Evolutionary conservation across 2,329 filamentous ascomycete genomes (phyloP).

Genomic region (Clonostachys rosea): DNA sequence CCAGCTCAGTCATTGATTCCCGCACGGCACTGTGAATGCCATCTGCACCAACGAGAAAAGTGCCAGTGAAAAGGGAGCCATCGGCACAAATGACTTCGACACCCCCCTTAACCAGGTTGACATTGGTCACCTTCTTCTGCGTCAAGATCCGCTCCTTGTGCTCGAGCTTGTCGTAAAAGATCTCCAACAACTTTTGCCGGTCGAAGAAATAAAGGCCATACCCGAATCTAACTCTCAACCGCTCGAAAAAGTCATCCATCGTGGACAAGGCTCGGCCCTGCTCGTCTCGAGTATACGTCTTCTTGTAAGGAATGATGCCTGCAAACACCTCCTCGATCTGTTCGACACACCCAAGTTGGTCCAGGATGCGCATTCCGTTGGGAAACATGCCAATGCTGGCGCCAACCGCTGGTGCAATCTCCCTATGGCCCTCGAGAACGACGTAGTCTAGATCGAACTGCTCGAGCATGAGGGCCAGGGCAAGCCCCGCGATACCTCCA

Average conservation of each 20-base stretch:
- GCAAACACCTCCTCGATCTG: neutral
- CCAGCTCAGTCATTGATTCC: slow-evolving; percentile 14
- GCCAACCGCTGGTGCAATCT: slow-evolving; percentile 38
- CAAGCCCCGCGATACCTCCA: slow-evolving; percentile 37
- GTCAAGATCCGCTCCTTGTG: slow-evolving; percentile 14
- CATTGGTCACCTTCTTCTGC: neutral
- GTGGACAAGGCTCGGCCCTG: too few relatives aligned
- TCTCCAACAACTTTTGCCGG: slow-evolving; percentile 21
- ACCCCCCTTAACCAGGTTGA: neutral
- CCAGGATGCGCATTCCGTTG: slow-evolving; percentile 36
- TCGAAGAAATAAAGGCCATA: slow-evolving; percentile 19
- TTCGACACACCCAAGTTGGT: slow-evolving; percentile 35
- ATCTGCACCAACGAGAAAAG: slow-evolving; percentile 29
- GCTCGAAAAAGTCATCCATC: too few relatives aligned
- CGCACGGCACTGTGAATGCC: slow-evolving; percentile 30
- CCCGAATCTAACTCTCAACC: too few relatives aligned
- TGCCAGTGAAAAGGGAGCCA: slow-evolving; percentile 15
- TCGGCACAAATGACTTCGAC: neutral
- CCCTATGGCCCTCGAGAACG: slow-evolving; percentile 35
- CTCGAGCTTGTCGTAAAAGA: slow-evolving; percentile 22
- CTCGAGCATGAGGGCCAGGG: slow-evolving; percentile 30
- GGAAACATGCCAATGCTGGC: slow-evolving; percentile 40
- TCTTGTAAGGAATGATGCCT: too few relatives aligned
- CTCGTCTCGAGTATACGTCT: too few relatives aligned
- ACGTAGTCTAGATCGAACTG: slow-evolving; percentile 38